Evolutionary conservation across 108 stramenopile genomes (phyloP).

Genomic region (Nitzschia putrida): DNA sequence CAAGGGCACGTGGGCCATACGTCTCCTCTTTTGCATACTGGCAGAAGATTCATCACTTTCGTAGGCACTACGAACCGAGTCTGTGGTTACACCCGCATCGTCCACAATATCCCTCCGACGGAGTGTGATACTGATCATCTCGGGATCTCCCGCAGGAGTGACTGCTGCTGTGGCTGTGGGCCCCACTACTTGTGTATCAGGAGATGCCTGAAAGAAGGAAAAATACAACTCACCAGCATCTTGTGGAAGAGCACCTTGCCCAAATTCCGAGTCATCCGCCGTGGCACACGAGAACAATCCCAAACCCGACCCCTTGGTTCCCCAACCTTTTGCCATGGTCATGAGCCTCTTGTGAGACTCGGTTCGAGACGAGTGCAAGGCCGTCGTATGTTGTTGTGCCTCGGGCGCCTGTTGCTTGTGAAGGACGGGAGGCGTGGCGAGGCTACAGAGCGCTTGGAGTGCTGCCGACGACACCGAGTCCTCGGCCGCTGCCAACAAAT

Average conservation of each 20-base stretch:
- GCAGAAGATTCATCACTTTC: constrained; percentile 35
- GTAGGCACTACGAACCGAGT: constrained; percentile 19
- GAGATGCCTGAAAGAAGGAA: constrained; percentile 37
- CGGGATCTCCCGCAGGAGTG: constrained; percentile 1
- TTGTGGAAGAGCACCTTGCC: constrained; percentile 38
- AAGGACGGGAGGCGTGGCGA: constrained; percentile 75
- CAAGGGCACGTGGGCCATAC: constrained; percentile 23
- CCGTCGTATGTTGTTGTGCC: constrained; percentile 62
- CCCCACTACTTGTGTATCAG: neutral
- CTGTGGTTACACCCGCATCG: constrained; percentile 21
- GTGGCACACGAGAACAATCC: constrained; percentile 77
- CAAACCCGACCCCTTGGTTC: constrained; percentile 73
- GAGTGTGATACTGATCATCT: constrained; percentile 25
- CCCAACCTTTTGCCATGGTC: constrained; percentile 84
- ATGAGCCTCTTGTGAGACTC: constrained; percentile 62
- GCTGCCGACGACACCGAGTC: constrained; percentile 64
- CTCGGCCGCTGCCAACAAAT: constrained; percentile 74
- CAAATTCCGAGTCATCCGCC: constrained; percentile 58
- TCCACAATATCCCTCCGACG: constrained; percentile 24
- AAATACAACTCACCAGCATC: constrained; percentile 56
- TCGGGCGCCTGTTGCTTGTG: constrained; percentile 90
- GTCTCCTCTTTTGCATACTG: constrained; percentile 42
- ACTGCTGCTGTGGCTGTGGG: neutral
- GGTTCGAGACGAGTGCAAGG: constrained; percentile 50
- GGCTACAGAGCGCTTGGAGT: constrained; percentile 53